Evolutionary conservation across 495 filamentous ascomycete genomes (phyloP), one percentile per base, ranked within the genome.

Genomic region (Annulohypoxylon stygium): DNA sequence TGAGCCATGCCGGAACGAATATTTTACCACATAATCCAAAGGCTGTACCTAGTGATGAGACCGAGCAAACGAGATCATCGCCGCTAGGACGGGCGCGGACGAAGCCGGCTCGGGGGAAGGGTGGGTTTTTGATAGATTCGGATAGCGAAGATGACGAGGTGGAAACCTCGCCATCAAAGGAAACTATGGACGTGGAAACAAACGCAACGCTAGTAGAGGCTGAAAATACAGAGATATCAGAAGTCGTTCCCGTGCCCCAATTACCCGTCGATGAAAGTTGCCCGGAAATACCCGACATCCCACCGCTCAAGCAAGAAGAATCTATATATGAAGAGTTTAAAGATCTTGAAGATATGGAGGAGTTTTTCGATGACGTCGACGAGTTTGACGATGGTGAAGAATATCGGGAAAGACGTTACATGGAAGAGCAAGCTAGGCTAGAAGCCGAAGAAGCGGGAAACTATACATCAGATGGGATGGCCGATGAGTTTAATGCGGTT

Each of bases 111-210:
- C 67, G 47, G 67, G 30, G 50, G 58, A 77, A 73, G 65, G 86
- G 86, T 4, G 90, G 89, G 0, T 93, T 93, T 61, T 78, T 91
- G 50, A 87, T 92, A 51, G 88, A 92, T 59, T 92, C 91, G 0
- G 90, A 93, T 71, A 89, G 87, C 61, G 90, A 91, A 74, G 84
- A 88, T 23, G 88, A 90, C 25, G 68, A 62, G 47, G 66, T 41
- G 8, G 30, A 68, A 65, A 65, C 14, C 39, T 45, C 61, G 16
- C 50, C 58, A 53, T 51, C 25, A 11, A 48, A 23, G 41, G n/a
- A 54, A 25, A 61, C 16, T 14, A 30, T 61, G 71, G 45, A 63
- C 26, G 59, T 30, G 16, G 65, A 62, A 47, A 4, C 23, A 9
- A n/a, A n/a, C 30, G 9, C 11, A 37, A 18, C 67, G 16, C 1